A percentile compares a stretch with the other conserved stretches of the same genome.
These are phyloP conservation scores for Henckelia pumila DNA, from an alignment of 257 asterid genomes.

Conservation along the genomic window DNA sequence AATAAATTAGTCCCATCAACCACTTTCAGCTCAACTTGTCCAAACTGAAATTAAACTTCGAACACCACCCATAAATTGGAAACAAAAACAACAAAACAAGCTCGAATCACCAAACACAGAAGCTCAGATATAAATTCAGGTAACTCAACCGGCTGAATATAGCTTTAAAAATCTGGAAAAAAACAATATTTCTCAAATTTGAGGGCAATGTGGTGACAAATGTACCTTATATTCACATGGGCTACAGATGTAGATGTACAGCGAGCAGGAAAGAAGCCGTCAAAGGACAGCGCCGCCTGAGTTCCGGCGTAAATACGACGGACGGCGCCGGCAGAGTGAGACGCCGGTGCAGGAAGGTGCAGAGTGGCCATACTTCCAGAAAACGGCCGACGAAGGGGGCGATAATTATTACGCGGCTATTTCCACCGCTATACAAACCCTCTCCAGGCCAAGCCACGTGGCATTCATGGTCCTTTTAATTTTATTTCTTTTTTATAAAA, in stretches of 20 bases:
- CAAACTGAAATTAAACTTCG: slow-evolving; percentile 2
- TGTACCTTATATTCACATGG: slow-evolving; percentile 32
- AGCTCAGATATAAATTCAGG: neutral
- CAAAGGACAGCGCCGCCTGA: slow-evolving; percentile 16
- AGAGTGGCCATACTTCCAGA: neutral
- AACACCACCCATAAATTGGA: neutral
- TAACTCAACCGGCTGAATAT: neutral
- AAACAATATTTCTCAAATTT: neutral
- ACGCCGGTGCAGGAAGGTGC: slow-evolving; percentile 18
- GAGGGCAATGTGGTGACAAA: neutral
- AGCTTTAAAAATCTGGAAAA: neutral
- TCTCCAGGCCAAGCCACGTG: neutral
- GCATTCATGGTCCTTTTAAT: neutral
- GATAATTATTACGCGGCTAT: neutral
- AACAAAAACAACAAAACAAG: neutral
- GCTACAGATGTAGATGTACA: neutral
- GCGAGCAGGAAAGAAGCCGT: slow-evolving; percentile 9
- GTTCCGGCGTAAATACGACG: slow-evolving; percentile 30
- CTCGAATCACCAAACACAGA: neutral
- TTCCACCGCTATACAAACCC: too few relatives aligned
- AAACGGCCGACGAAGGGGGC: neutral
- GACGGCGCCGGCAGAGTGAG: slow-evolving; percentile 27
- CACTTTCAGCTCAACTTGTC: slow-evolving; percentile 20
- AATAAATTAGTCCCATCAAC: neutral
- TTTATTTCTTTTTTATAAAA: too few relatives aligned